These are phyloP conservation scores for Fusarium austroafricanum DNA, from an alignment of 2,329 filamentous ascomycete genomes.

Conservation along the genomic window DNA sequence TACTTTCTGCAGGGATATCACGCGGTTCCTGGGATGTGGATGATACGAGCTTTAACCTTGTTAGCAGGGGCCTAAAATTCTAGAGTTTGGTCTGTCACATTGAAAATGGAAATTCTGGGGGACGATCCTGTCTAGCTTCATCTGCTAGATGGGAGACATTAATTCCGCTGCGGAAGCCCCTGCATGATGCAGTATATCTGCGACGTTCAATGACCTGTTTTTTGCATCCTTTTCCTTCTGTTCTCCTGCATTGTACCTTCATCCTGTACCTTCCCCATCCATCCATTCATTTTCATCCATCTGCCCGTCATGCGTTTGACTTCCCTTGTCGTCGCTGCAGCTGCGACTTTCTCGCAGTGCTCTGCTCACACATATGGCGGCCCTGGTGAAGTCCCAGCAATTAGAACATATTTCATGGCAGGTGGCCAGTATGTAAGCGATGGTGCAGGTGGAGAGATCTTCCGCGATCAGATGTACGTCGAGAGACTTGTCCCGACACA, in stretches of 20 bases:
- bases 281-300: background rate
- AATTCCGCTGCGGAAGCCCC: background rate
- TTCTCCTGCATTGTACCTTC: background rate
- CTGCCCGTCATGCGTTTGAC: slow-evolving; percentile 5
- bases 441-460: slow-evolving; percentile 35
- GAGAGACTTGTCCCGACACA: slow-evolving; percentile 30
- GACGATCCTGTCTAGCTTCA: slow-evolving; percentile 3
- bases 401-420: slow-evolving; percentile 34
- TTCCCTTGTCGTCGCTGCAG: background rate
- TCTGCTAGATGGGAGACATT: background rate
- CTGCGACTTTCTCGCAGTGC: background rate
- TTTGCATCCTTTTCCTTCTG: background rate
- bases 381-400: slow-evolving; percentile 18
- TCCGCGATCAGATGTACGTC: slow-evolving; percentile 42
- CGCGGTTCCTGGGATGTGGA: background rate
- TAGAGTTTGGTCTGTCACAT: background rate
- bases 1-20: background rate
- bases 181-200: slow-evolving; percentile 8
- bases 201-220: background rate
- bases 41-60: background rate
- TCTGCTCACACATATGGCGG: background rate
- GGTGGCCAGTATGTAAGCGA: slow-evolving; percentile 37
- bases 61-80: background rate
- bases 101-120: background rate
- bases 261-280: background rate